phyloP scores from a whole-genome alignment of 768 basidiomycete species.

The Strobilomyces confusus region DNA sequence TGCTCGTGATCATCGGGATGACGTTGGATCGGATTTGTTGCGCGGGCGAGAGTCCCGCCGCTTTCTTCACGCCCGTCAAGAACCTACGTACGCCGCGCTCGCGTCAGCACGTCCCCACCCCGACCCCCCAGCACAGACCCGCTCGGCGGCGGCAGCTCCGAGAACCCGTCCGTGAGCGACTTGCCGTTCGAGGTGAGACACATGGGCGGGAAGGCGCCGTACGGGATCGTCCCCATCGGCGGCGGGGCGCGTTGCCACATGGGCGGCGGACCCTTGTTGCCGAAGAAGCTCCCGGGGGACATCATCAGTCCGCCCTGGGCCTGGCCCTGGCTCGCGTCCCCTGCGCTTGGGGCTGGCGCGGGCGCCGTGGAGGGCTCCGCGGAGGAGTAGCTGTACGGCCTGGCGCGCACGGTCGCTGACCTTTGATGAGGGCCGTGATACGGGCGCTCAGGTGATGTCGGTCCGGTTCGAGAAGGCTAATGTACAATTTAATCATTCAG shows the following conservation, averaged over 20 bases:
- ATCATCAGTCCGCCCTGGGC: background rate
- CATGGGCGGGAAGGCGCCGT: slow-evolving; percentile 28
- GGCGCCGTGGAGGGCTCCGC: too few relatives aligned
- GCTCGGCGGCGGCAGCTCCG: slow-evolving; percentile 39
- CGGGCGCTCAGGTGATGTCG: background rate
- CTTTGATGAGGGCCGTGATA: background rate
- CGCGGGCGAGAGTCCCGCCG: slow-evolving; percentile 31
- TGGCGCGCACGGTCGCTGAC: background rate
- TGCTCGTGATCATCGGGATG: slow-evolving; percentile 27
- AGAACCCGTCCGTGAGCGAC: slow-evolving; percentile 41
- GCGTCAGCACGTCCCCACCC: too few relatives aligned
- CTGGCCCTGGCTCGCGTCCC: too few relatives aligned
- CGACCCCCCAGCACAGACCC: too few relatives aligned
- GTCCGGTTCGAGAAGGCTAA: background rate
- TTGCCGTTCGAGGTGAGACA: slow-evolving; percentile 25
- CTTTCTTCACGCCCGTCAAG: slow-evolving; percentile 34
- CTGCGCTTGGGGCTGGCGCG: background rate
- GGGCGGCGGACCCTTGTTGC: slow-evolving; percentile 22
- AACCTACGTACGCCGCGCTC: slow-evolving; percentile 32
- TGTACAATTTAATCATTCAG: background rate
- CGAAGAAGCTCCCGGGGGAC: slow-evolving; percentile 26
- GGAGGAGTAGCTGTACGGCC: background rate
- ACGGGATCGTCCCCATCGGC: slow-evolving; percentile 3
- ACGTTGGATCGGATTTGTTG: slow-evolving; percentile 34
- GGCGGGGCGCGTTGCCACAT: slow-evolving; percentile 26